phyloP scores from a whole-genome alignment of 305 asterid species.

The Fraxinus sp. region DNA sequence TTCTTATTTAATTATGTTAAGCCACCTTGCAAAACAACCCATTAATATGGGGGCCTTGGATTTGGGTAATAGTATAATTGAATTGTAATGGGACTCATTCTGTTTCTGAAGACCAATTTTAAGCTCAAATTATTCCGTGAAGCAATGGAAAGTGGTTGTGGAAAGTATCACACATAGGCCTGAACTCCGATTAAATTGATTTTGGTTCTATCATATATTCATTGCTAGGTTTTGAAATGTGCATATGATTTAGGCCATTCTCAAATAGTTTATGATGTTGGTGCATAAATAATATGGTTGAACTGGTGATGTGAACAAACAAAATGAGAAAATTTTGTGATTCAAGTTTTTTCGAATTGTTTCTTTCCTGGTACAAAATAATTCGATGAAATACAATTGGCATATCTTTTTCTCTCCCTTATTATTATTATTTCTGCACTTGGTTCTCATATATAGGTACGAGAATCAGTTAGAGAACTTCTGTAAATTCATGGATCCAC shows the following conservation, averaged over 20 bases:
- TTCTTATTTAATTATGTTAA: not conserved
- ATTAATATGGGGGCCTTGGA: not conserved
- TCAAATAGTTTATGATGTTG: not conserved
- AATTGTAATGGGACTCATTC: not conserved
- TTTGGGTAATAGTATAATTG: not conserved
- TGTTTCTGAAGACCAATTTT: not conserved
- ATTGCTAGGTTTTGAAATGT: not conserved
- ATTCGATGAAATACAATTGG: not conserved
- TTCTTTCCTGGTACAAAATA: not conserved
- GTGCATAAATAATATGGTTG: slow-evolving; percentile 4
- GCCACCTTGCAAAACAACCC: not conserved
- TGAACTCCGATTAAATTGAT: not conserved
- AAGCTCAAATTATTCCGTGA: not conserved
- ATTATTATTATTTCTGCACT: not conserved
- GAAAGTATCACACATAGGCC: not conserved
- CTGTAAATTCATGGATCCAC: slow-evolving; percentile 83
- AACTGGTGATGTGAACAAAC: not conserved
- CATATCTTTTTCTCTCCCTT: slow-evolving; percentile 5
- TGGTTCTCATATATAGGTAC: slow-evolving; percentile 47
- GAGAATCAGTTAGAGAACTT: slow-evolving; percentile 68
- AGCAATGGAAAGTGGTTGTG: not conserved
- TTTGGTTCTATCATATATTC: not conserved
- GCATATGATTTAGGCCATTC: not conserved
- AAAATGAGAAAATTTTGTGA: not conserved
- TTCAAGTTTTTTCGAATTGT: not conserved